These are phyloP conservation scores for Wallacemonas sp. DNA, from an alignment of 208 protist genomes.

Conservation along the genomic window DNA sequence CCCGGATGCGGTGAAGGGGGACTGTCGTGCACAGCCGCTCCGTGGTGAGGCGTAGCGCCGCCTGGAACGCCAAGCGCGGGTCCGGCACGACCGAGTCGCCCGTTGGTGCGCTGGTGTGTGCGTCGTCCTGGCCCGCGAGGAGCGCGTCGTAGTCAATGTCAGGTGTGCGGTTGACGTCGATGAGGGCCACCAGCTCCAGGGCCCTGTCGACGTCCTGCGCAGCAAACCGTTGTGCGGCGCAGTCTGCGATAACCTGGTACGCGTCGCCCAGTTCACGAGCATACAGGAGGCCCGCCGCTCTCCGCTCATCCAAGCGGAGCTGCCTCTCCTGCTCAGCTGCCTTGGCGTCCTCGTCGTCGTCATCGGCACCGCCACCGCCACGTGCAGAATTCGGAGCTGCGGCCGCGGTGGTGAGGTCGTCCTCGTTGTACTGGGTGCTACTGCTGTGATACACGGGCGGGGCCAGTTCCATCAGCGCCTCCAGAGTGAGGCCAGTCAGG, in stretches of 20 bases:
- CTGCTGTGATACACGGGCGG: conserved; percentile 19
- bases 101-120: conserved; percentile 18
- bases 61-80: conserved; percentile 34
- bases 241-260: conserved; percentile 55
- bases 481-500: conserved; percentile 35
- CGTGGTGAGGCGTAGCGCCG: conserved; percentile 41
- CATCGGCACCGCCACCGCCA: background rate
- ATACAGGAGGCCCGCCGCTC: conserved; percentile 65
- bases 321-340: conserved; percentile 41
- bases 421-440: background rate
- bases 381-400: background rate
- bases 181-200: conserved; percentile 58
- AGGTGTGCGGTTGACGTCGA: conserved; percentile 59
- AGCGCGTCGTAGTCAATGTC: conserved; percentile 48
- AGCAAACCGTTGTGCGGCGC: conserved; percentile 60
- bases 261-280: conserved; percentile 55
- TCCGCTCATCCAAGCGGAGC: background rate
- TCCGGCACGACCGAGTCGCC: conserved; percentile 13
- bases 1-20: conserved; percentile 43
- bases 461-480: conserved; percentile 54
- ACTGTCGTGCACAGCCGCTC: conserved; percentile 54
- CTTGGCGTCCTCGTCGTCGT: conserved; percentile 9
- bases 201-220: conserved; percentile 54
- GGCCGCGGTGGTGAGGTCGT: background rate
- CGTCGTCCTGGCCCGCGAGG: conserved; percentile 16